Conservation (phyloP, 305 asterid genomes). For the Fraxinus xanthoxyloides region DNA sequence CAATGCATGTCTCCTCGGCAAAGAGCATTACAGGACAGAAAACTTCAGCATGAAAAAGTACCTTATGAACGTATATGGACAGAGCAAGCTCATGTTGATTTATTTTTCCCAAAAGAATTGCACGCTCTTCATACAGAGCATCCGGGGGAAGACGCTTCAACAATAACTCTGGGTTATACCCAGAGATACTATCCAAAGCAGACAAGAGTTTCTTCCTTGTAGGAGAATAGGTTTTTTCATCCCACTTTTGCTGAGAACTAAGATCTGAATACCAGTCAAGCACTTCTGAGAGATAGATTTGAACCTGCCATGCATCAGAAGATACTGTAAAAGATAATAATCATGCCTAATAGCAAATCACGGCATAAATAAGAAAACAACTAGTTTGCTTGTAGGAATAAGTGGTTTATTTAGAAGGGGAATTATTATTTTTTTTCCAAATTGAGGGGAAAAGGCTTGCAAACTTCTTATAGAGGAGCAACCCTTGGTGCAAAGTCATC, state of each 20-base stretch:
- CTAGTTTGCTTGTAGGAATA: slow-evolving; percentile 9
- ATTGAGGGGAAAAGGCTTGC: slow-evolving; percentile 2
- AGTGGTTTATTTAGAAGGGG: slow-evolving; percentile 10
- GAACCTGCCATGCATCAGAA: slow-evolving; percentile 56
- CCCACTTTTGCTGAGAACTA: slow-evolving; percentile 80
- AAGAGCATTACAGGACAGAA: slow-evolving; percentile 18
- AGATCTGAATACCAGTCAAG: slow-evolving; percentile 87
- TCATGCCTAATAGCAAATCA: slow-evolving; percentile 6
- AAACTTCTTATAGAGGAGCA: slow-evolving; percentile 8
- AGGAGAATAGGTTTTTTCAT: slow-evolving; percentile 76
- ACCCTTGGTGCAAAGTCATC: slow-evolving; percentile 11
- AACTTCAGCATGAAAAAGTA: slow-evolving; percentile 29
- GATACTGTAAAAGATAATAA: slow-evolving; percentile 15
- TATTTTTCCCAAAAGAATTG: slow-evolving; percentile 91
- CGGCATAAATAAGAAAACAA: neutral
- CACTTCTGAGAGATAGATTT: slow-evolving; percentile 94
- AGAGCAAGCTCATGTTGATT: slow-evolving; percentile 95
- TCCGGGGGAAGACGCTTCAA: slow-evolving; percentile 86
- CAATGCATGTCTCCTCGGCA: slow-evolving; percentile 14
- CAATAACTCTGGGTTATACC: slow-evolving; percentile 79
- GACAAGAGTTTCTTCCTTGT: slow-evolving; percentile 90
- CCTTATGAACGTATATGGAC: slow-evolving; percentile 92
- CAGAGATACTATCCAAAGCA: slow-evolving; percentile 83
- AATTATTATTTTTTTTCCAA: neutral
- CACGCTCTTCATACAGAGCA: slow-evolving; percentile 91